phyloP scores from a whole-genome alignment of 2,329 filamentous ascomycete species.

The Macrophomina tecta region DNA sequence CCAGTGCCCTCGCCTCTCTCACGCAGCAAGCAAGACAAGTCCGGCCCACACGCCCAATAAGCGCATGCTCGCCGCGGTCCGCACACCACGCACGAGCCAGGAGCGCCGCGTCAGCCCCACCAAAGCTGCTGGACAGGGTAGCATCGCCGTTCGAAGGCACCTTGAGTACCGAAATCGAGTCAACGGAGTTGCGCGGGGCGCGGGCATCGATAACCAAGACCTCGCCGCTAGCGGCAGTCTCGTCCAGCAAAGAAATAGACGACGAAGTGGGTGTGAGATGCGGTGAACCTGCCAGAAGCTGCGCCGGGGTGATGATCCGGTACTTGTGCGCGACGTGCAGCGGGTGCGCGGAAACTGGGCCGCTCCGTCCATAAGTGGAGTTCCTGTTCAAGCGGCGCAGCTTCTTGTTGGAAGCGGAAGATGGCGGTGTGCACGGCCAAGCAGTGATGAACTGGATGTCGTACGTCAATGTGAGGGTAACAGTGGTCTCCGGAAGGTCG shows the following conservation, averaged over 20 bases:
- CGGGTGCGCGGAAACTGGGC: conserved; percentile 45
- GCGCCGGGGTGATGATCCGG: conserved; percentile 33
- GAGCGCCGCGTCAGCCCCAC: conserved; percentile 70
- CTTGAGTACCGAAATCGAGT: conserved; percentile 11
- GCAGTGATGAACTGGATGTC: conserved; percentile 62
- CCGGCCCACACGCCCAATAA: conserved; percentile 70
- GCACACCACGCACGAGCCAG: conserved; percentile 75
- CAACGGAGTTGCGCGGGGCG: conserved; percentile 33
- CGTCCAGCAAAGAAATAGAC: conserved; percentile 30
- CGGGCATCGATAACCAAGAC: conserved; percentile 56
- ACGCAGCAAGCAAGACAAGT: conserved; percentile 78
- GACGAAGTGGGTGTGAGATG: conserved; percentile 31
- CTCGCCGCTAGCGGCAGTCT: conserved; percentile 26
- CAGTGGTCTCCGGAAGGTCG: conserved; percentile 32
- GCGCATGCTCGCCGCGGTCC: conserved; percentile 74
- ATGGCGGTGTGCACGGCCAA: conserved; percentile 55
- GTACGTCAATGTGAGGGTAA: conserved; percentile 49
- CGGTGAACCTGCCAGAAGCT: conserved; percentile 7
- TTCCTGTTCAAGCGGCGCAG: conserved; percentile 41
- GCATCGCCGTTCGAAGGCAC: neutral
- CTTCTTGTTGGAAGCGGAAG: conserved; percentile 17
- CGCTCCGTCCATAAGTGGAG: conserved; percentile 36
- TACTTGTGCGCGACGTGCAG: conserved; percentile 48
- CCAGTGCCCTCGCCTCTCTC: conserved; percentile 73
- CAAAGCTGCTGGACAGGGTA: neutral